phyloP scores from a whole-genome alignment of 257 asterid species.

The Ajuga chamaepitys region DNA sequence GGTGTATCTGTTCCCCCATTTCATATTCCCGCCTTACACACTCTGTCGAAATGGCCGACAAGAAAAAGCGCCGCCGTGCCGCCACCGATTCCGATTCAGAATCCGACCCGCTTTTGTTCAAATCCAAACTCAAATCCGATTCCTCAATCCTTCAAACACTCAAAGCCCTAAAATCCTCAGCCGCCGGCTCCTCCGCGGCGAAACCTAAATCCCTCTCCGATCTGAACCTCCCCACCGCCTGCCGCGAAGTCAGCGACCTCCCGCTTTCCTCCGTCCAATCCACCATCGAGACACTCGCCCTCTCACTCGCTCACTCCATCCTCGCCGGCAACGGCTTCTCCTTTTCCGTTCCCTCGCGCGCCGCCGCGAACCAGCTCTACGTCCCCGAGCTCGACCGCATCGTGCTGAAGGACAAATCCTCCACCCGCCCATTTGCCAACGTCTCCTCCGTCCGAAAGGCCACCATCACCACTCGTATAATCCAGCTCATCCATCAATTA shows the following conservation, averaged over 20 bases:
- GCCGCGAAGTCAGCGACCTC: constrained; percentile 74
- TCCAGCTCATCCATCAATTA: constrained; percentile 79
- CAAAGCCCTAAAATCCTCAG: constrained; percentile 33
- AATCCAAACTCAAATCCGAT: constrained; percentile 62
- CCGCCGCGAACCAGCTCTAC: constrained; percentile 79
- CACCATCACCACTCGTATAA: constrained; percentile 61
- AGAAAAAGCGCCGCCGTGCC: constrained; percentile 69
- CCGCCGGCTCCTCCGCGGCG: constrained; percentile 35
- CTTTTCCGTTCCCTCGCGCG: constrained; percentile 74
- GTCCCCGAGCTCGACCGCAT: constrained; percentile 90
- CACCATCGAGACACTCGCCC: constrained; percentile 49
- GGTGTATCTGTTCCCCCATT: not conserved
- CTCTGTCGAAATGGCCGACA: constrained; percentile 46
- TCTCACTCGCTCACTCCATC: constrained; percentile 64
- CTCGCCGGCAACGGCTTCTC: constrained; percentile 72
- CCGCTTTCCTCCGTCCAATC: constrained; percentile 64
- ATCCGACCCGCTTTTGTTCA: constrained; percentile 44
- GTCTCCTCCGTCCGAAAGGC: constrained; percentile 79
- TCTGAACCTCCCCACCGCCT: constrained; percentile 59
- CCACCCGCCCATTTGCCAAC: constrained; percentile 62
- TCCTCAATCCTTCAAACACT: constrained; percentile 48
- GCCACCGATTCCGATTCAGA: constrained; percentile 35
- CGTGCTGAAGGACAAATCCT: constrained; percentile 66
- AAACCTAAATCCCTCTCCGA: constrained; percentile 56
- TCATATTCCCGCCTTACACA: constrained; percentile 35